phyloP scores from a whole-genome alignment of 192 early-diverging fungal species.

The Coemansia sp. region DNA sequence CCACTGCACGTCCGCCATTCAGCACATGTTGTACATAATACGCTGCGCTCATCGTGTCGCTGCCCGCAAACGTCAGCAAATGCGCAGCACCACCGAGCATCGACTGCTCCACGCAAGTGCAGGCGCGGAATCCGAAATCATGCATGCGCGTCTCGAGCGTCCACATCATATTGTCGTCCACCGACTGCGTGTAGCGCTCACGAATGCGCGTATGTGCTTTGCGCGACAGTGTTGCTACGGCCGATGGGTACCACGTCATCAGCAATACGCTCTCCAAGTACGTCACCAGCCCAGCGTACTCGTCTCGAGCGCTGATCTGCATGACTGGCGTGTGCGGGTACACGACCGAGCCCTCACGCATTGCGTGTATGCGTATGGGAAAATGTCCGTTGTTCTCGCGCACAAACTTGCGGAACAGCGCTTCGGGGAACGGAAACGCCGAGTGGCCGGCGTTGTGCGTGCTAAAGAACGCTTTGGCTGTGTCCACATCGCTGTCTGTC shows the following conservation, averaged over 20 bases:
- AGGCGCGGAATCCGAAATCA: conserved; percentile 92
- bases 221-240: conserved; percentile 81
- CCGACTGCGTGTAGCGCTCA: conserved; percentile 61
- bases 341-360: conserved; percentile 77
- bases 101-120: conserved; percentile 82
- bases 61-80: conserved; percentile 78
- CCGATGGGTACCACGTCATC: conserved; percentile 85
- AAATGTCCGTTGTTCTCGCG: conserved; percentile 80
- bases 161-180: conserved; percentile 61
- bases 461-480: conserved; percentile 67
- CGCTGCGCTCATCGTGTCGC: conserved; percentile 77
- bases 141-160: conserved; percentile 67
- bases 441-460: conserved; percentile 72
- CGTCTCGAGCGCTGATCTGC: conserved; percentile 73
- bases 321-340: conserved; percentile 81
- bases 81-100: conserved; percentile 84
- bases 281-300: conserved; percentile 75
- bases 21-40: conserved; percentile 76
- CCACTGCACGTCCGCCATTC: conserved; percentile 73
- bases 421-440: conserved; percentile 72
- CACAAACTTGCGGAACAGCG: conserved; percentile 77
- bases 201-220: conserved; percentile 63
- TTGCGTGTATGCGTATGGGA: conserved; percentile 75
- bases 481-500: conserved; percentile 67
- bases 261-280: conserved; percentile 81